phyloP scores from a whole-genome alignment of 345 rosid species.

The Lumnitzera racemosa region DNA sequence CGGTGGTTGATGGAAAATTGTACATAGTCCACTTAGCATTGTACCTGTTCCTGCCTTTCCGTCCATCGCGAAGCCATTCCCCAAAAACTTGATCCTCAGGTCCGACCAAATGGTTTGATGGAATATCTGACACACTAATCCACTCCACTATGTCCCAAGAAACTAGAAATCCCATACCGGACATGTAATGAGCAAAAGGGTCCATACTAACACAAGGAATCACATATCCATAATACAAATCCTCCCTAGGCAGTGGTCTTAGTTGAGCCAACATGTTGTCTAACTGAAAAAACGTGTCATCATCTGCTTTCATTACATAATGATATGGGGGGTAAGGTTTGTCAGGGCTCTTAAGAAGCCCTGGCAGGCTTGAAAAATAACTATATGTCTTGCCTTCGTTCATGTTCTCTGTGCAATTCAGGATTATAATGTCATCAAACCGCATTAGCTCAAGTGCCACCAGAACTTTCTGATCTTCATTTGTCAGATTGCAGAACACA shows the following conservation, averaged over 20 bases:
- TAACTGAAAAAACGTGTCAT: conserved; percentile 58
- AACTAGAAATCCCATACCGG: conserved; percentile 83
- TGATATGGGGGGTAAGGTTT: conserved; percentile 62
- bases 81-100: conserved; percentile 75
- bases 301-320: conserved; percentile 79
- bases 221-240: conserved; percentile 75
- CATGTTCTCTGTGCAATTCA: conserved; percentile 80
- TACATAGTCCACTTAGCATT: conserved; percentile 91
- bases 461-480: conserved; percentile 72
- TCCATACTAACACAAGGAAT: conserved; percentile 87
- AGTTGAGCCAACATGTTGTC: conserved; percentile 48
- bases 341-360: conserved; percentile 31
- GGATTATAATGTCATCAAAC: conserved; percentile 67
- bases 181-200: conserved; percentile 83
- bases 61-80: conserved; percentile 67
- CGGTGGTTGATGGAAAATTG: conserved; percentile 56
- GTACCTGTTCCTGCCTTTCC: conserved; percentile 47
- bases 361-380: conserved; percentile 70
- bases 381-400: conserved; percentile 74
- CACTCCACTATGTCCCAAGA: conserved; percentile 90
- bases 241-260: conserved; percentile 61
- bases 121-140: conserved; percentile 65
- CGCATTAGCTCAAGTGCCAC: conserved; percentile 90
- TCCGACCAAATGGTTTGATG: conserved; percentile 59
- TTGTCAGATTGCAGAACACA: conserved; percentile 82